Base-by-base conservation (phyloP, 805 yeast species). In the Myxozyma melibiosi region DNA sequence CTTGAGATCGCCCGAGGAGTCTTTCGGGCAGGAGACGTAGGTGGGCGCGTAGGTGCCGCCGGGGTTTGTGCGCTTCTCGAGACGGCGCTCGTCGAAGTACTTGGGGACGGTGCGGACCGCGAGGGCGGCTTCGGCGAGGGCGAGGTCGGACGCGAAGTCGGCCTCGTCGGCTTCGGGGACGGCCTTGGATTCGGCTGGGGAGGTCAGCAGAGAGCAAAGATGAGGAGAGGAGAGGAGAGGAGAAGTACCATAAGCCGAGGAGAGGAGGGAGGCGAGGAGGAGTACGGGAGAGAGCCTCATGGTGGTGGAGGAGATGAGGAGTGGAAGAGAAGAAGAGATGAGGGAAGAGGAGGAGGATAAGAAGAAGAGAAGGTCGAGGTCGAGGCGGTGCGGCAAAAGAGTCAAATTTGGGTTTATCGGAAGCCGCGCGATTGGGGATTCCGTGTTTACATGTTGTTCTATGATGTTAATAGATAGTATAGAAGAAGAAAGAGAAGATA, bases 11-110 rank as follows among this genome's bases (percentile, higher is more conserved):
- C 45, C 41, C 11, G 51, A 37, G 49, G 50, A 30, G 37, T 37
- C 20, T 6, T 22, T 28, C 28, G 61, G 61, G 35, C 61, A 57
- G 6, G 51, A 7, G 16, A 47, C 48, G 25, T 3, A n/a, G 9
- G 46, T 31, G 9, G 61, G 61, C 16, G 57, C 33, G 39, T 57
- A 57, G 9, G 38, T 43, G 7, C 52, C 59, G 33, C 44, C 22
- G 7, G 45, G 46, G 24, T 41, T 22, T 16, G 56, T 45, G 27
- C 44, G 44, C 37, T 38, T 37, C 28, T 37, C 52, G 37, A 48
- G 52, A n/a, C 44, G 34, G 30, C 22, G 31, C 4, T 16, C 14
- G 5, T 8, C 27, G 3, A 8, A 11, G 31, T 1, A 20, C 3
- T 24, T 16, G 8, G 50, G 50, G 4, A 45, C 50, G 11, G 30